Base-by-base conservation (phyloP, 2,329 filamentous ascomycete species). In the Verticillium zaregamsianum region DNA sequence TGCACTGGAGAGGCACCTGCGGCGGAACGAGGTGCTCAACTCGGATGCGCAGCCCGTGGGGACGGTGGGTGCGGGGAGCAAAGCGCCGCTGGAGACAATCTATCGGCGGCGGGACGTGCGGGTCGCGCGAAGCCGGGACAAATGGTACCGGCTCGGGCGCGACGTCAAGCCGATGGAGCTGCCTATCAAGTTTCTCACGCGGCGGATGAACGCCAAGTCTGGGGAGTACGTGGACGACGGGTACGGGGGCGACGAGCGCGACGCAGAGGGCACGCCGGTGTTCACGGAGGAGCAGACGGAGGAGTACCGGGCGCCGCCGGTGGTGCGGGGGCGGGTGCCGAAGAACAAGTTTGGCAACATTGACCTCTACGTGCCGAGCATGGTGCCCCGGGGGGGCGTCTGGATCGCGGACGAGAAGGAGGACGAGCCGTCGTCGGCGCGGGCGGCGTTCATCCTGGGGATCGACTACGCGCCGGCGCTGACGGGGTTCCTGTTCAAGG, bases 311-410 rank as follows among this genome's bases (percentile, higher is more conserved):
- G 86, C 94, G 0, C 90, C 92, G 1, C 89, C 92, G 0, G 88
- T 98, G 1, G 80, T 90, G 3, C 77, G 87, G 59, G 93, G 93
- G 0, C 80, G 82, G 14, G 84, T 98, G 1, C 94, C 95, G 0
- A 94, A 92, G 76, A 99, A 99, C 71, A 88, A 90, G 20, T 99
- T 92, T 73, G 93, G 93, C 12, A 99, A 99, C 70, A 89, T 98
- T 63, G 95, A 98, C 70, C 85, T 96, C 45, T 98, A 94, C 72
- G 93, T 97, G 12, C 89, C 92, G 0, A 92, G 87, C 64, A 98
- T 99, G 95, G 82, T 98, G 0, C 95, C 95, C 0, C 76, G 78
- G 49, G 94, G 95, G 0, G 93, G 91, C 1, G 83, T 87, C 2
- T 92, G 98, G 72, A 79, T 98, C 14, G 17, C 54, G 2, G 63